Conservation (phyloP, 192 early-diverging fungal genomes). For the Pilobolus umbonatus region DNA sequence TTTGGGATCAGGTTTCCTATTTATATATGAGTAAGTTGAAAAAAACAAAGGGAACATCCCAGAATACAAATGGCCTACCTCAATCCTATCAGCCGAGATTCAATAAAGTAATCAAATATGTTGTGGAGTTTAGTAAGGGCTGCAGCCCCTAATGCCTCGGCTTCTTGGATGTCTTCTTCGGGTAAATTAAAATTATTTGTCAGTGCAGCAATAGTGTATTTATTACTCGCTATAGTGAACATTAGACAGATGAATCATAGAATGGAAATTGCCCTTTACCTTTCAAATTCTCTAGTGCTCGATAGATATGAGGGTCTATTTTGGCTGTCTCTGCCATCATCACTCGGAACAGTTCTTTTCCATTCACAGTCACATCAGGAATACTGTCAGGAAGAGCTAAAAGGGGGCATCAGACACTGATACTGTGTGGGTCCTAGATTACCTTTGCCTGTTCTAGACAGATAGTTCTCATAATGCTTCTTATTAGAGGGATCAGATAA, state of each 20-base stretch:
- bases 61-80: constrained; percentile 16
- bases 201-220: constrained; percentile 68
- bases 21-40: not conserved
- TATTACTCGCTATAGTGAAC: constrained; percentile 30
- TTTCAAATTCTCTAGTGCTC: constrained; percentile 44
- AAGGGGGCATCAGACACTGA: not conserved
- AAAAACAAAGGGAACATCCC: not conserved
- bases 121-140: constrained; percentile 35
- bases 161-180: constrained; percentile 32
- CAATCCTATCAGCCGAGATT: constrained; percentile 69
- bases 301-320: constrained; percentile 41
- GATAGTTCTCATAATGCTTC: constrained; percentile 43
- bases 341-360: constrained; percentile 49
- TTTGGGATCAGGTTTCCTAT: constrained; percentile 75
- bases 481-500: constrained; percentile 48
- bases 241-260: not conserved
- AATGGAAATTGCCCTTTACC: constrained; percentile 14
- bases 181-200: constrained; percentile 76
- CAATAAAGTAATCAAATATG: constrained; percentile 72
- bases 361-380: constrained; percentile 43
- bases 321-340: constrained; percentile 60
- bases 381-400: constrained; percentile 9
- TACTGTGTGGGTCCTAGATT: not conserved
- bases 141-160: constrained; percentile 28
- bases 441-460: constrained; percentile 28